Evolutionary conservation across 805 yeast genomes (phyloP), one percentile per base, ranked within the genome.

Genomic region (Kodamaea laetipori): DNA sequence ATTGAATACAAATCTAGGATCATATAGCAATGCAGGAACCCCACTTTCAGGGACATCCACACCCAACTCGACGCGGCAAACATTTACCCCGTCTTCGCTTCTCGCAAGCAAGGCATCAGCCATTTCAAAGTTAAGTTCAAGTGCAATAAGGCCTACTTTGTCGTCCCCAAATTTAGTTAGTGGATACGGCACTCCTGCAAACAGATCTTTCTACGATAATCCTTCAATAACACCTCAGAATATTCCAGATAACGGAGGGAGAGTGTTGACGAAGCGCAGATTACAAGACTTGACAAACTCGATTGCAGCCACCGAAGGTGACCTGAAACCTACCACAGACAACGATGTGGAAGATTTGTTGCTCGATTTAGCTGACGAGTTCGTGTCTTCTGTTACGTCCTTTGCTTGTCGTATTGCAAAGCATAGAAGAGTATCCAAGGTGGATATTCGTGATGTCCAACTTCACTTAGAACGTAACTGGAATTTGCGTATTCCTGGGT

Each of bases 321-420:
- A 60, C 27, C 58, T 56, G 30, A 55, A 55, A 28, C 58, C 63
- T 2, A 55, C 55, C 8, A 50, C 59, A 11, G 64, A 60, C 26
- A 58, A 57, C 12, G 64, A 60, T 19, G 64, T 57, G 8, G 64
- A 60, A 45, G 64, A 60, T 30, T 45, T 60, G 33, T 49, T 60
- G 17, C 48, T 60, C 12, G 64, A 60, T 41, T 54, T 60, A 31
- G 64, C 64, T 0, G 64, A 60, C 33, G 64, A 60, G 41, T 60
- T 60, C 37, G 60, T 60, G 11, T 41, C 58, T 23, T 56, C 61
- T 7, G 61, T 60, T 15, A 60, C 64, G 6, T 47, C 56, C 4
- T 60, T 60, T 42, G 64, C 64, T 3, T 60, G 64, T 45, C 54
- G 62, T 11, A 50, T 60, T 41, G 61, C 64, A 17, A 60, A 60